Evolutionary conservation across 164 flowering plant species (phyloP), one percentile per base, ranked within the genome.

Genomic region (Magnolia officinalis): DNA sequence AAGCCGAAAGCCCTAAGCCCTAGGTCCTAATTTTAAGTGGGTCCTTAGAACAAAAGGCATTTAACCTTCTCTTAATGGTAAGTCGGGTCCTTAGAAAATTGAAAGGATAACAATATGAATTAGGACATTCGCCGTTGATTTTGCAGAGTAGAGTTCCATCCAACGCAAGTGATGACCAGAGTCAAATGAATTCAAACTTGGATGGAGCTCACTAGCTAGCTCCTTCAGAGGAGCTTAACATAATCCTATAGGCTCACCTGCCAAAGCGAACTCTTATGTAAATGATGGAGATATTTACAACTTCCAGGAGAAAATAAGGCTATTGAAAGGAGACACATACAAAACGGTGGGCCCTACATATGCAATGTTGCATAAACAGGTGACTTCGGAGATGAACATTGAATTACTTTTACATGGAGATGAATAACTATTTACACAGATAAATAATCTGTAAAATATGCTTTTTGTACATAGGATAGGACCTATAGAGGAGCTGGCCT

Each of bases 211-310:
- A 63, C 78, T 59, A 9, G 84, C 86, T 31, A 96, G 83, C 83
- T 90, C 85, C 73, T 81, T 85, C 80, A 96, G 63, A 66, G 93
- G 85, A 77, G 89, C 82, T 50, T 92, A 90, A 81, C 83, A 89
- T 77, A 72, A 89, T 67, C 98, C 98, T 78, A 94, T 80, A 49
- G 87, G 83, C 23, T 86, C 90, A 81, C 91, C 98, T 95, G 88
- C 23, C 70, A 79, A 77, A 69, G 23, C 7, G 72, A 64, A 61
- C 23, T 31, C 4, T 24, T 5, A 8, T 14, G 11, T 72, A 19
- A 23, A 61, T 18, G 13, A 18, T 20, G 7, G 37, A 52, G 63
- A 11, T 31, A 72, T 20, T 20, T 11, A 21, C 5, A 73, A 20
- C 31, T 65, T 20, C 45, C 26, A 70, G 70, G 14, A 73, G n/a